These are phyloP conservation scores for Calendula officinalis DNA, from an alignment of 129 eudicot genomes.

Conservation along the genomic window DNA sequence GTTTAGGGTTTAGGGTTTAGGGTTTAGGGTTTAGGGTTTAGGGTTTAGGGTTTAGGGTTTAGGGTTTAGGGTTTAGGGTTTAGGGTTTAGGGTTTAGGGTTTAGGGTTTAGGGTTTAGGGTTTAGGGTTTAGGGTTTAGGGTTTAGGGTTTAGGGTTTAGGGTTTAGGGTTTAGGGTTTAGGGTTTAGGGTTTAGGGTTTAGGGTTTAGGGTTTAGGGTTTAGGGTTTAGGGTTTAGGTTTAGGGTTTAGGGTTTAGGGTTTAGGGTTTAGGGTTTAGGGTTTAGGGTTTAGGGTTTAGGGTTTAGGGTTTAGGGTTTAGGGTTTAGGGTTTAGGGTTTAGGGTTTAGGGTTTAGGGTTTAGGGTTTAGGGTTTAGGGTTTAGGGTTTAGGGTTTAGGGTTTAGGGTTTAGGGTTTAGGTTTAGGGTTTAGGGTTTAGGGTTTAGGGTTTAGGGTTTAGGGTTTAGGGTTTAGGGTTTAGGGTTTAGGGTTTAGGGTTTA, in stretches of 20 bases:
- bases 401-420: constrained; percentile 7
- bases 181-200: constrained; percentile 15
- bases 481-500: constrained; percentile 6
- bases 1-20: constrained; percentile 1
- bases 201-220: constrained; percentile 10
- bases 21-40: constrained; percentile 7
- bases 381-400: constrained; percentile 13
- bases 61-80: constrained; percentile 6
- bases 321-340: constrained; percentile 6
- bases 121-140: constrained; percentile 6
- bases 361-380: constrained; percentile 13
- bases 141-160: constrained; percentile 7
- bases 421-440: constrained; percentile 2
- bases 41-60: constrained; percentile 4
- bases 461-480: constrained; percentile 8
- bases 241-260: constrained; percentile 1
- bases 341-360: constrained; percentile 12
- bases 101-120: constrained; percentile 8
- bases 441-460: constrained; percentile 15
- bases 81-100: constrained; percentile 14
- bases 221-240: constrained; percentile 9
- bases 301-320: constrained; percentile 11
- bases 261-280: not conserved
- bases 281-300: not conserved
- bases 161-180: constrained; percentile 2